Conservation (phyloP, 352 stramenopile genomes). For the Albugo candida region DNA sequence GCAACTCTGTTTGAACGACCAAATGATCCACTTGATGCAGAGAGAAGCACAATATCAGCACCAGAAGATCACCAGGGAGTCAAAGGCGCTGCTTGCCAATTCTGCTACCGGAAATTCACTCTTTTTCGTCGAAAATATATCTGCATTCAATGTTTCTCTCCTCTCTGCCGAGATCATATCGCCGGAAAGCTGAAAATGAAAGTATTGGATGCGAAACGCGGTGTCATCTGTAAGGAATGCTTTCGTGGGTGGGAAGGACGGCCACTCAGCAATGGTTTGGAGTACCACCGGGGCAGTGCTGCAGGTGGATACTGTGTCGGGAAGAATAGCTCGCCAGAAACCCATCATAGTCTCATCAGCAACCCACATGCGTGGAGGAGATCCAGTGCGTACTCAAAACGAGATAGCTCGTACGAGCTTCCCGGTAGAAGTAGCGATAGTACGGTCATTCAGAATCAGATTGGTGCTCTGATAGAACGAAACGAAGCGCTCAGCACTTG, state of each 20-base stretch:
- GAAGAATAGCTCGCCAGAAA: too few relatives aligned
- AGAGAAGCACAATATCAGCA: too few relatives aligned
- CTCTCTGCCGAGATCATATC: constrained; percentile 67
- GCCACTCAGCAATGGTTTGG: too few relatives aligned
- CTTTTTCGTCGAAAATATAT: constrained; percentile 78
- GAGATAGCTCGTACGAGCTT: too few relatives aligned
- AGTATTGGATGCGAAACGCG: constrained; percentile 42
- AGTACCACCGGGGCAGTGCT: too few relatives aligned
- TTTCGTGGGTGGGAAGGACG: constrained; percentile 7
- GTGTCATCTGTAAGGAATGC: constrained; percentile 43
- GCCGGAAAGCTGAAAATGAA: constrained; percentile 37
- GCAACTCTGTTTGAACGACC: too few relatives aligned
- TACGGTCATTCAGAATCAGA: constrained; percentile 22
- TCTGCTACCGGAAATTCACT: constrained; percentile 75
- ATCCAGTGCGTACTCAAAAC: too few relatives aligned
- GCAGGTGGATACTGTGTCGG: too few relatives aligned
- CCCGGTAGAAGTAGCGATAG: too few relatives aligned
- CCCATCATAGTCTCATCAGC: too few relatives aligned
- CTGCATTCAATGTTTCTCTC: constrained; percentile 62
- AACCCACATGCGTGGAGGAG: too few relatives aligned
- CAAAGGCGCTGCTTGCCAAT: constrained; percentile 42
- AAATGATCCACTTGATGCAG: too few relatives aligned
- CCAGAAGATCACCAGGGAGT: background rate
- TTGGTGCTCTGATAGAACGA: constrained; percentile 39
- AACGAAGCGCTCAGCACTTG: constrained; percentile 55